Conservation (phyloP, 1,139 yeast species). For the Lodderomyces margitis region DNA sequence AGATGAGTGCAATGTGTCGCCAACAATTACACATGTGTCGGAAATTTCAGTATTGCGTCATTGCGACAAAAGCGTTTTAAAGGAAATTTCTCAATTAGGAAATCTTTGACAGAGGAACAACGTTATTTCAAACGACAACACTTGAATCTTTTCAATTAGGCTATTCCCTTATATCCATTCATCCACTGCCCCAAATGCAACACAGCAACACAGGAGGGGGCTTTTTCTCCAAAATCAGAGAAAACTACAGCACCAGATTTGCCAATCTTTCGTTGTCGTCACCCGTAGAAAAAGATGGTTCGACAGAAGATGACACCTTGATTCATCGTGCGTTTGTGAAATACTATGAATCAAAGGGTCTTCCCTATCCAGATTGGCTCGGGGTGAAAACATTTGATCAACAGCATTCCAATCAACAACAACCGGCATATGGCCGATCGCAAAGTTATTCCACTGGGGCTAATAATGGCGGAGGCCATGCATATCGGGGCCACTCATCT, state of each 20-base stretch:
- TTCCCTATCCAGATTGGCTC: slow-evolving; percentile 48
- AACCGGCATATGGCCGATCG: slow-evolving; percentile 6
- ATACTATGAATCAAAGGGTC: slow-evolving; percentile 32
- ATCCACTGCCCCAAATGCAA: slow-evolving; percentile 5
- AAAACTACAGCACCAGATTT: slow-evolving; percentile 35
- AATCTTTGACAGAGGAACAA: neutral
- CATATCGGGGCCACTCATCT: slow-evolving; percentile 4
- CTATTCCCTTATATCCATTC: too few relatives aligned
- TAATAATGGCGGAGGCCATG: slow-evolving; percentile 4
- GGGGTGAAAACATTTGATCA: slow-evolving; percentile 25
- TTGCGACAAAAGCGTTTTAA: neutral
- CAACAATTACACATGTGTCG: neutral
- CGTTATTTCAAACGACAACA: neutral
- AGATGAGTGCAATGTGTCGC: neutral
- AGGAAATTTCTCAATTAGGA: neutral
- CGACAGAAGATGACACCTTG: slow-evolving; percentile 38
- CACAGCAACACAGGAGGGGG: slow-evolving; percentile 14
- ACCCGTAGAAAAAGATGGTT: slow-evolving; percentile 40
- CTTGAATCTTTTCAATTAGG: too few relatives aligned
- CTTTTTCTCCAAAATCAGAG: slow-evolving; percentile 38
- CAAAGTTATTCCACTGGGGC: neutral
- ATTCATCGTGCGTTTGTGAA: slow-evolving; percentile 46
- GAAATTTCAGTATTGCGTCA: neutral
- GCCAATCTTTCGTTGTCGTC: slow-evolving; percentile 31
- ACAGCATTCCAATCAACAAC: slow-evolving; percentile 10